phyloP scores from a whole-genome alignment of 2,329 filamentous ascomycete species.

The Pseudodiploospora longispora region DNA sequence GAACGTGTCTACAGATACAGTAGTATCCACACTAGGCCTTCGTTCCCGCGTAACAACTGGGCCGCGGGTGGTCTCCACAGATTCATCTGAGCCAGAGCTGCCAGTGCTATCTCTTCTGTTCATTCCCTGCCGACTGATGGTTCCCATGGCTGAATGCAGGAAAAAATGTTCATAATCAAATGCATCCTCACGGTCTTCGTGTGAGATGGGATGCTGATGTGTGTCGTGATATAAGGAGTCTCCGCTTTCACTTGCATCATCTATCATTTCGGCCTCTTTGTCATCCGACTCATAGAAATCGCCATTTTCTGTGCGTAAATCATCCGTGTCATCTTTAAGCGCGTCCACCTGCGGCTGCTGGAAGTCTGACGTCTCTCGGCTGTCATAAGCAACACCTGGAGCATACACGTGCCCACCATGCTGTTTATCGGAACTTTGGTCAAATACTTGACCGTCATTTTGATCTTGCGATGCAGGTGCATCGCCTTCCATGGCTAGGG shows the following conservation, averaged over 20 bases:
- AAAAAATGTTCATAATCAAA: conserved; percentile 98
- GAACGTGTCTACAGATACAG: conserved; percentile 46
- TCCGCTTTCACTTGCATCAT: conserved; percentile 51
- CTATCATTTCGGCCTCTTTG: conserved; percentile 27
- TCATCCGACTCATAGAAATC: conserved; percentile 16
- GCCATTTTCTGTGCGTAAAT: conserved; percentile 9
- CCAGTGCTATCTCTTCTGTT: conserved; percentile 31
- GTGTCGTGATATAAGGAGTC: conserved; percentile 57
- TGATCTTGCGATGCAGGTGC: too few relatives aligned
- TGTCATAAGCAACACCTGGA: too few relatives aligned
- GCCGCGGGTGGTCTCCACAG: conserved; percentile 52
- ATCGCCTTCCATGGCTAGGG: too few relatives aligned
- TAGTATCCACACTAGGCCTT: conserved; percentile 41
- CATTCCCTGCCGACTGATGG: conserved; percentile 42
- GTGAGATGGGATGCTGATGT: conserved; percentile 55
- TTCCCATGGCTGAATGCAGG: conserved; percentile 83
- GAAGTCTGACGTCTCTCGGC: too few relatives aligned
- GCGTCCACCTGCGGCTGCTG: not conserved
- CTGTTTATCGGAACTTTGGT: too few relatives aligned
- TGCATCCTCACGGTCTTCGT: conserved; percentile 88
- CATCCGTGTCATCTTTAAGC: conserved; percentile 10
- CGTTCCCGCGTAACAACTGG: conserved; percentile 24
- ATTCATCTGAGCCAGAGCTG: conserved; percentile 52
- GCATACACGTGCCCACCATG: too few relatives aligned
- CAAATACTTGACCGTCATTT: too few relatives aligned